phyloP scores from a whole-genome alignment of 352 stramenopile species.

The Phytopythium ostracodes region DNA sequence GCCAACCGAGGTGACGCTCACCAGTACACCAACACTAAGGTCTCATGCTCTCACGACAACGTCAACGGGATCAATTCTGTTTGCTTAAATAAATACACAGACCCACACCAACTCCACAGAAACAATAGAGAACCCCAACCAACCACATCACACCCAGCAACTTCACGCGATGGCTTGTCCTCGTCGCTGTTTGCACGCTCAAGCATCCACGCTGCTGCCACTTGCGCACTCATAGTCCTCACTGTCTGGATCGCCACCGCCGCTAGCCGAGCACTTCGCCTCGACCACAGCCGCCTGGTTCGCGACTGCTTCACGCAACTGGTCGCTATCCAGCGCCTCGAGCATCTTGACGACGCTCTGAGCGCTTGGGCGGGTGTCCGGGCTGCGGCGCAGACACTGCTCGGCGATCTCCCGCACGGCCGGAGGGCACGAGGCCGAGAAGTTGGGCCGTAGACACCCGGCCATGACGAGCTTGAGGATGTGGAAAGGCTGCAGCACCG shows the following conservation, averaged over 20 bases:
- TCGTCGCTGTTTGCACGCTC: too few species aligned
- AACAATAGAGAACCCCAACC: too few species aligned
- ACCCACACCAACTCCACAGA: too few species aligned
- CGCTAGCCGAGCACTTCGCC: neutral
- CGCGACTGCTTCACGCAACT: neutral
- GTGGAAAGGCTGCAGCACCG: slow-evolving; percentile 43
- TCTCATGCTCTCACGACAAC: neutral
- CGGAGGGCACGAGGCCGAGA: slow-evolving; percentile 32
- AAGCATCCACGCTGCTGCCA: too few species aligned
- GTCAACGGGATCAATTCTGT: too few species aligned
- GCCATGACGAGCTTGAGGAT: slow-evolving; percentile 44
- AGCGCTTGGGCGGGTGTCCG: slow-evolving; percentile 28
- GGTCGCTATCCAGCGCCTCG: slow-evolving; percentile 12
- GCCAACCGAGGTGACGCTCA: too few species aligned
- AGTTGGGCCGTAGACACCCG: slow-evolving; percentile 35
- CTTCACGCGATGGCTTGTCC: too few species aligned
- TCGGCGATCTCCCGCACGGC: slow-evolving; percentile 31
- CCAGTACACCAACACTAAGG: too few species aligned
- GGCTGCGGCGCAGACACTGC: slow-evolving; percentile 42
- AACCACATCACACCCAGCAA: too few species aligned
- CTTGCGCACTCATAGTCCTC: too few species aligned
- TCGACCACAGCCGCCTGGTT: neutral
- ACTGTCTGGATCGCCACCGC: neutral
- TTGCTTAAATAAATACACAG: too few species aligned
- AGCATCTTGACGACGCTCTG: slow-evolving; percentile 37